Base-by-base conservation (phyloP, 345 rosid genomes). In the Turnera subulata region DNA sequence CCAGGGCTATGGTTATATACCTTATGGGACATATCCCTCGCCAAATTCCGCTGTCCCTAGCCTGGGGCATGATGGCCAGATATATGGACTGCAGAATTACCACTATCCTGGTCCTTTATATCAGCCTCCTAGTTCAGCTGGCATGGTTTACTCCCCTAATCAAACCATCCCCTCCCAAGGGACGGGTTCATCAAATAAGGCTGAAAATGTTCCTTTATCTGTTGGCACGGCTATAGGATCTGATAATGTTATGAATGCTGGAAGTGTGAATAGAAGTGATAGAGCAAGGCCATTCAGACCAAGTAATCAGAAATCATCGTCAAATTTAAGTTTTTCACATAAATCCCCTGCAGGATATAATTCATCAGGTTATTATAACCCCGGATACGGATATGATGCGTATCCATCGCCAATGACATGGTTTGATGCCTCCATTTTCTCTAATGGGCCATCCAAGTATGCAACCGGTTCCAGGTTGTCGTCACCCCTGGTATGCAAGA, bases 51-150 rank as follows among this genome's bases (percentile, higher is more conserved):
- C 77, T 37, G 50, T 67, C 53, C 75, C 70, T 29, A 24, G 65
- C 18, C 21, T 64, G 26, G 74, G 70, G 45, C 56, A 64, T 51
- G 82, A 76, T 61, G 63, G 59, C 52, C 85, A 73, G 53, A 37
- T 66, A 43, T 73, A 64, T 58, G 76, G 72, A 24, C 61, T 72
- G 19, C 77, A 80, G 44, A 78, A 80, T 4, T 83, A 83, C 75
- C 76, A 72, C 45, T 83, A 83, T 67, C 78, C 84, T 13, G 53
- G 75, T 56, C 68, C 74, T 56, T 83, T 74, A 49, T 78, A 78
- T 59, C 77, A 69, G 49, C 66, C 48, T n/a, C 60, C 58, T 53
- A 13, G 17, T 15, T 38, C 61, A 50, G 55, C 38, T 45, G 44
- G 67, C 53, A 5, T 62, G 46, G 51, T 43, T 43, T 62, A 18